Base-by-base conservation (phyloP, 257 asterid species). In the Echium plantagineum region DNA sequence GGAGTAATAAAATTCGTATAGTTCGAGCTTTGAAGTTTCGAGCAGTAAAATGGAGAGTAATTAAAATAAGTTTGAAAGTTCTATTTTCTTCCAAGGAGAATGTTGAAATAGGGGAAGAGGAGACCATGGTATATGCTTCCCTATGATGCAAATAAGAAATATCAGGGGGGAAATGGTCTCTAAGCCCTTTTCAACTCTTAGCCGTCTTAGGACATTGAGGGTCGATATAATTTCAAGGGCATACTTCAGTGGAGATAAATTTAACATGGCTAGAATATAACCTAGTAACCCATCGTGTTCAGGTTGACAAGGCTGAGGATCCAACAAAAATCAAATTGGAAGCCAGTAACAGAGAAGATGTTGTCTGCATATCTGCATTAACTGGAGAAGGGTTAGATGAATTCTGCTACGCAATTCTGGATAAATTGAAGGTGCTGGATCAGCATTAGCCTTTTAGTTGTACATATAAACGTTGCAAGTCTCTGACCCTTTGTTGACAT, bases 341-440 rank as follows among this genome's bases (percentile, higher is more conserved):
- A 57, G 95, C 96, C 42, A 57, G 65, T 82, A 59, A 55, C 56
- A 79, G 75, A 57, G 74, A 69, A n/a, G 85, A 85, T 76, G 83
- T 77, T 31, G 70, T 88, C 26, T 88, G 96, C 75, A 61, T 91
- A 67, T 91, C 98, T 77, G 96, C 98, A 81, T 75, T 85, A 63
- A 84, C 91, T 46, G 96, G 98, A 61, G 96, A 91, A 76, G 98
- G 98, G 38, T 66, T 91, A 28, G 96, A 88, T 63, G 90, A 88
- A 48, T 91, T 91, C 84, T 84, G 95, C 74, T 65, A 74, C 13
- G 94, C 89, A 59, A 86, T 91, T 76, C 95, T 88, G 72, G 90
- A 78, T 60, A 84, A 80, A 72, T 78, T 91, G 49, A 91, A 82
- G 98, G 98, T 90, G 69, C 54, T 19, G 58, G 42, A 15, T 57